Evolutionary conservation across 2,329 filamentous ascomycete species (phyloP).

Genomic region (Sarocladiaceae sp.): DNA sequence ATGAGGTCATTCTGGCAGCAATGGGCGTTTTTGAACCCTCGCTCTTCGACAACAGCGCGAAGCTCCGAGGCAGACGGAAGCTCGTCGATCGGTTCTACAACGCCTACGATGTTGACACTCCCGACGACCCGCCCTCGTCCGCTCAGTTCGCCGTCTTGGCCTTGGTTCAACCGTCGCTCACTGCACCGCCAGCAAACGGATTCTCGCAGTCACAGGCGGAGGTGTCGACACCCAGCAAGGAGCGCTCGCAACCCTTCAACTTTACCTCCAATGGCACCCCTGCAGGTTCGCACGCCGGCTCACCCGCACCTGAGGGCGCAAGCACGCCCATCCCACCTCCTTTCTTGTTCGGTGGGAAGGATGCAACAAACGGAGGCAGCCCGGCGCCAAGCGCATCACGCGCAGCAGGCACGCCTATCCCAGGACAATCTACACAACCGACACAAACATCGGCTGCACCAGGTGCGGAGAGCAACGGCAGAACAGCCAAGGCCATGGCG

Average conservation of each 20-base stretch:
- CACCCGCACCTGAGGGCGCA: slow-evolving; percentile 72
- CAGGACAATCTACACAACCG: slow-evolving; percentile 23
- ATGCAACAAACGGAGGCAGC: slow-evolving; percentile 41
- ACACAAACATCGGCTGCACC: slow-evolving; percentile 35
- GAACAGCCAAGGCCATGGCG: slow-evolving; percentile 49
- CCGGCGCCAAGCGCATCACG: slow-evolving; percentile 47
- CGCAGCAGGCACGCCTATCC: slow-evolving; percentile 39
- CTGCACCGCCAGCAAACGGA: slow-evolving; percentile 35
- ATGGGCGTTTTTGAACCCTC: slow-evolving; percentile 90
- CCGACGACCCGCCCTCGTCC: slow-evolving; percentile 81
- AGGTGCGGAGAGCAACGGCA: slow-evolving; percentile 44
- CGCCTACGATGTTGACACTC: slow-evolving; percentile 78
- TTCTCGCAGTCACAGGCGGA: slow-evolving; percentile 36
- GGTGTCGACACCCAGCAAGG: slow-evolving; percentile 54
- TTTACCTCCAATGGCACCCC: slow-evolving; percentile 71
- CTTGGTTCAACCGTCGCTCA: slow-evolving; percentile 53
- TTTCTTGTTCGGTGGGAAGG: slow-evolving; percentile 45
- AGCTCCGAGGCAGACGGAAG: slow-evolving; percentile 72
- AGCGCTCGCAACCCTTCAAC: slow-evolving; percentile 60
- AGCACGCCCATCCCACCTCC: slow-evolving; percentile 58
- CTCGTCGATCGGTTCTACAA: slow-evolving; percentile 86
- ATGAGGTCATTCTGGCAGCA: slow-evolving; percentile 88
- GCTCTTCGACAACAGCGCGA: slow-evolving; percentile 77
- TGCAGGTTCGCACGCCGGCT: slow-evolving; percentile 77
- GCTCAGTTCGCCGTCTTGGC: slow-evolving; percentile 68